phyloP scores from a whole-genome alignment of 2,329 filamentous ascomycete species.

The Myriosclerotinia curreyana region DNA sequence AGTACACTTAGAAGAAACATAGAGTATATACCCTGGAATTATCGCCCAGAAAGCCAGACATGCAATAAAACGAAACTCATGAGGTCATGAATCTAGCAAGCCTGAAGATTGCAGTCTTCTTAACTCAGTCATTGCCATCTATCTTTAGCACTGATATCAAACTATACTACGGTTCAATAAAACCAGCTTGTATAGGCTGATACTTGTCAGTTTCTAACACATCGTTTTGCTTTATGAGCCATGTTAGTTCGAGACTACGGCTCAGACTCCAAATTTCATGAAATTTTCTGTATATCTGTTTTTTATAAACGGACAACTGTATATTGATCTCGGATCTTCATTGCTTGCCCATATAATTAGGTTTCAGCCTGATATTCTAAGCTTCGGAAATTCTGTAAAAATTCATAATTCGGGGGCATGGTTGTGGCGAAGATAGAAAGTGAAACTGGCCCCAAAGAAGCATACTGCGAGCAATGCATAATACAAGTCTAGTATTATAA shows the following conservation, averaged over 20 bases:
- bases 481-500: not conserved
- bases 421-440: not conserved
- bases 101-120: not conserved
- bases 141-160: too few species aligned
- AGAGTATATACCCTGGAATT: not conserved
- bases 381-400: not conserved
- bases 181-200: too few species aligned
- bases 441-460: not conserved
- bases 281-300: too few species aligned
- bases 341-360: not conserved
- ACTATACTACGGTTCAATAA: too few species aligned
- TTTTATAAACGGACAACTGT: too few species aligned
- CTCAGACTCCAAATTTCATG: too few species aligned
- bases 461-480: not conserved
- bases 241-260: too few species aligned
- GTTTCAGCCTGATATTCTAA: not conserved
- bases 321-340: too few species aligned
- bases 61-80: not conserved
- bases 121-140: not conserved
- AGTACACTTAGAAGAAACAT: not conserved
- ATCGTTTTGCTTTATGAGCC: too few species aligned
- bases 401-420: not conserved
- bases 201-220: too few species aligned
- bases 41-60: not conserved
- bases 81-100: not conserved